Evolutionary conservation across 2,329 filamentous ascomycete genomes (phyloP), one percentile per base, ranked within the genome.

Genomic region (Thielaviopsis cerberus): DNA sequence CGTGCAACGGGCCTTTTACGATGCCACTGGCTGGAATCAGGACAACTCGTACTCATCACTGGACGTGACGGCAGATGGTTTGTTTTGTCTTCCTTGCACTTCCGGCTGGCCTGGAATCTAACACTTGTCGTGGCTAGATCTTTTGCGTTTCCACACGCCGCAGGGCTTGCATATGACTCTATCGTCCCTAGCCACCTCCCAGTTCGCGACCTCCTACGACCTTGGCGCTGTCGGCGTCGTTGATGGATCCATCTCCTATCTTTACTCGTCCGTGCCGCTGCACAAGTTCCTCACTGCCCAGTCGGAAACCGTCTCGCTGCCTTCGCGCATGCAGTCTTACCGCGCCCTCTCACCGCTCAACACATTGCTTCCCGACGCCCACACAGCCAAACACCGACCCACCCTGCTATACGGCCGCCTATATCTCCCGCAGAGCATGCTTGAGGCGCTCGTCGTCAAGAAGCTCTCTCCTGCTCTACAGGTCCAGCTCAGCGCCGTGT

Each of bases 181-280:
- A 59, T 95, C 91, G 7, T 94, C 92, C 7, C 83, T 98, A 27
- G 88, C 90, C 7, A 90, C 90, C 20, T 85, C 88, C 8, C 88
- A 95, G 69, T 96, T 97, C 66, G 91, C 90, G 24, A 94, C 90
- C 17, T 91, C 89, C 41, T 98, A 98, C 71, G 86, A 88, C 50
- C 80, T 98, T 51, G 88, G 89, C 61, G 94, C 85, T 50, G 79
- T 94, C 17, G 92, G 91, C 61, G 78, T 94, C 37, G 90, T 98
- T 55, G 91, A 97, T 72, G 92, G 92, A 68, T 95, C 89, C n/a
- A 80, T 98, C 59, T 94, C 90, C 15, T 98, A 97, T 71, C 80
- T 98, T 57, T 97, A 94, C 74, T 94, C 89, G 54, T 94, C 88
- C 2, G 76, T 92, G 8, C 83, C 88, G 13, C 77, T 97, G 59